These are phyloP conservation scores for Metschnikowia cerradonensis DNA, from an alignment of 805 yeast species.

Conservation along the genomic window DNA sequence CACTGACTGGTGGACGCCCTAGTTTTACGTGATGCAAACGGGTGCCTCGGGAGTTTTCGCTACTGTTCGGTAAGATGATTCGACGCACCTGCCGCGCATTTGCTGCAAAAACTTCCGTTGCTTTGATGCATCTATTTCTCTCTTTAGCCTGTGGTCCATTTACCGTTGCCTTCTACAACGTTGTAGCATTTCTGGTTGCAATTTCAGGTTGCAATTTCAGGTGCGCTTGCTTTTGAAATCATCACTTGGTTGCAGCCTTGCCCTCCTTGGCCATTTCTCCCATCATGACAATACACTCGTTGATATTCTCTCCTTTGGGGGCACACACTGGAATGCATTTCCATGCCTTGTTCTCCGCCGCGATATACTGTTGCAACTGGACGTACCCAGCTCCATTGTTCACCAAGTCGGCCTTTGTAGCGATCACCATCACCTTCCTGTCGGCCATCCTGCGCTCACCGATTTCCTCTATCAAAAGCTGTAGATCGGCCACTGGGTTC, in stretches of 20 bases:
- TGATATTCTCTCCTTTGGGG: constrained; percentile 63
- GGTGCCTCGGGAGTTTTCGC: background rate
- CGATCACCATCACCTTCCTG: constrained; percentile 72
- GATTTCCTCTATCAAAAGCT: constrained; percentile 62
- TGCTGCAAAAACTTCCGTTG: background rate
- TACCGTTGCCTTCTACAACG: background rate
- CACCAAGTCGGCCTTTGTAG: constrained; percentile 88
- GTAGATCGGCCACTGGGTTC: constrained; percentile 64
- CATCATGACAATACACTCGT: constrained; percentile 67
- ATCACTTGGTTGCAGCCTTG: background rate
- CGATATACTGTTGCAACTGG: constrained; percentile 43
- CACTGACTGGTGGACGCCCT: too few species aligned
- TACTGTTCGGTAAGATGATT: background rate
- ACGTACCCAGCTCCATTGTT: constrained; percentile 47
- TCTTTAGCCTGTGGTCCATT: background rate
- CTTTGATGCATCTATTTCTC: background rate
- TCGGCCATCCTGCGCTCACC: constrained; percentile 57
- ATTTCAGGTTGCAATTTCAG: background rate
- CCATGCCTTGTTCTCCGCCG: constrained; percentile 44
- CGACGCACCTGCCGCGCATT: constrained; percentile 1
- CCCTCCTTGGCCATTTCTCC: constrained; percentile 40
- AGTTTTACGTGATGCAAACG: too few species aligned
- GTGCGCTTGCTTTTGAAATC: background rate
- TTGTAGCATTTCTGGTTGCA: background rate
- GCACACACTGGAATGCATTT: constrained; percentile 85